Evolutionary conservation across 495 filamentous ascomycete species (phyloP).

Genomic region (Podospora pseudocomata): DNA sequence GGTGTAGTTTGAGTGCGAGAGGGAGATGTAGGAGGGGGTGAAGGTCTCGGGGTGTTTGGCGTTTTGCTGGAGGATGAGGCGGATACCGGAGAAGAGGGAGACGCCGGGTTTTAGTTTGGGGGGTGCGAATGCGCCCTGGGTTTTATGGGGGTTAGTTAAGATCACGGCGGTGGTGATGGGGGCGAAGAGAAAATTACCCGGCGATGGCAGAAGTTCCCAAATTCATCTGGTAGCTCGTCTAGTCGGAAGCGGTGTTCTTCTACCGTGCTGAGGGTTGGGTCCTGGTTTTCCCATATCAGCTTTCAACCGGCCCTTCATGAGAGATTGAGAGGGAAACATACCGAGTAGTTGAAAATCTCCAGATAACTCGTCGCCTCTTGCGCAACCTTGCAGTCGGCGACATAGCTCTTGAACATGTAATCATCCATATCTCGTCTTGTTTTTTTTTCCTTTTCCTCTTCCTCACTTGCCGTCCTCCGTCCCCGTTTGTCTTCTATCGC

Average conservation of each 20-base stretch:
- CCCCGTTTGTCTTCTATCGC: not conserved
- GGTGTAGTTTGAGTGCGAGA: slow-evolving; percentile 40
- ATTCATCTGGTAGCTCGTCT: slow-evolving; percentile 46
- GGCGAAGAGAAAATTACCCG: slow-evolving; percentile 33
- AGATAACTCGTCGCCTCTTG: slow-evolving; percentile 49
- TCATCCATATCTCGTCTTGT: slow-evolving; percentile 45
- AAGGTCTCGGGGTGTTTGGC: slow-evolving; percentile 51
- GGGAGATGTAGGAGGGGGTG: slow-evolving; percentile 43
- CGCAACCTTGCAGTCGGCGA: slow-evolving; percentile 42
- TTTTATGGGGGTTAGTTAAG: not conserved
- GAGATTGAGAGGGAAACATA: slow-evolving; percentile 29
- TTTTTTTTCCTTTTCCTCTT: not conserved
- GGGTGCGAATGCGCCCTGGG: slow-evolving; percentile 49
- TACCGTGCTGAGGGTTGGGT: slow-evolving; percentile 39
- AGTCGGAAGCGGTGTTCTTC: slow-evolving; percentile 45
- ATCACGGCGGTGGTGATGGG: not conserved
- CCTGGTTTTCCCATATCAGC: slow-evolving; percentile 20
- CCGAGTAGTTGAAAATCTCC: slow-evolving; percentile 54
- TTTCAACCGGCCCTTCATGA: not conserved
- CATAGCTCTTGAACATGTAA: slow-evolving; percentile 47
- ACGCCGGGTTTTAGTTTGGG: slow-evolving; percentile 39
- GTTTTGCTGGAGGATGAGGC: slow-evolving; percentile 51
- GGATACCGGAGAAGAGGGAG: slow-evolving; percentile 41
- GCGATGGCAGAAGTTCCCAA: slow-evolving; percentile 50
- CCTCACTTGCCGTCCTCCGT: too few relatives aligned